These are phyloP conservation scores for Tolypocladium endophyticum DNA, from an alignment of 2,329 filamentous ascomycete genomes.

Conservation along the genomic window DNA sequence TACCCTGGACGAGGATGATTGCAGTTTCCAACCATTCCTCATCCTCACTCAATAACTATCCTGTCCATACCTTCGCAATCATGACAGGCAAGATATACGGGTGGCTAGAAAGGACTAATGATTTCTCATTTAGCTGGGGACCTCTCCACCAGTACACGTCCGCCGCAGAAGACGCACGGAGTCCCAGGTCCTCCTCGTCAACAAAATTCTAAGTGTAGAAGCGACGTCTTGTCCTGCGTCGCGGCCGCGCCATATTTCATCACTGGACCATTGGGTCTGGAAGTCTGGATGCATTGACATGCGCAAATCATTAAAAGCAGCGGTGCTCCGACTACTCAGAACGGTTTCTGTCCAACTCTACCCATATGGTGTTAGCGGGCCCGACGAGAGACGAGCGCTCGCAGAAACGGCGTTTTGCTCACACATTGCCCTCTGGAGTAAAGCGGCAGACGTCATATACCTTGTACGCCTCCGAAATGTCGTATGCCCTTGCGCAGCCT, in stretches of 20 bases:
- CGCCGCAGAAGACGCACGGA: neutral
- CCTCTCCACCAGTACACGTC: neutral
- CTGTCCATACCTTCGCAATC: too few species aligned
- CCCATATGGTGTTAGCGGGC: neutral
- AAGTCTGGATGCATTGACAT: neutral
- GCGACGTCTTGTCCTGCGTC: neutral
- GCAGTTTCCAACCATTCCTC: neutral
- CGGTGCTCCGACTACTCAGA: neutral
- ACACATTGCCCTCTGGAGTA: slow-evolving; percentile 24
- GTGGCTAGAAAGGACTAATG: too few species aligned
- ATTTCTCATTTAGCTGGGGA: neutral
- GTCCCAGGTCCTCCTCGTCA: neutral
- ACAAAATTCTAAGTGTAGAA: neutral
- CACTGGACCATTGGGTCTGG: neutral
- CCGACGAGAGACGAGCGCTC: neutral
- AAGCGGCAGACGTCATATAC: slow-evolving; percentile 24
- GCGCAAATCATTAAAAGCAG: neutral
- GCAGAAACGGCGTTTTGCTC: slow-evolving; percentile 6
- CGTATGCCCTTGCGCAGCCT: slow-evolving; percentile 21
- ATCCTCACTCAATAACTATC: neutral
- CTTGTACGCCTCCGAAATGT: slow-evolving; percentile 19
- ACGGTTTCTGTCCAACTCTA: slow-evolving; percentile 19
- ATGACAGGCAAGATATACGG: too few species aligned
- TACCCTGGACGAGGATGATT: neutral
- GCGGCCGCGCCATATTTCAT: neutral